These are phyloP conservation scores for Venturiaceae sp. DNA, from an alignment of 2,329 filamentous ascomycete genomes.

Conservation along the genomic window DNA sequence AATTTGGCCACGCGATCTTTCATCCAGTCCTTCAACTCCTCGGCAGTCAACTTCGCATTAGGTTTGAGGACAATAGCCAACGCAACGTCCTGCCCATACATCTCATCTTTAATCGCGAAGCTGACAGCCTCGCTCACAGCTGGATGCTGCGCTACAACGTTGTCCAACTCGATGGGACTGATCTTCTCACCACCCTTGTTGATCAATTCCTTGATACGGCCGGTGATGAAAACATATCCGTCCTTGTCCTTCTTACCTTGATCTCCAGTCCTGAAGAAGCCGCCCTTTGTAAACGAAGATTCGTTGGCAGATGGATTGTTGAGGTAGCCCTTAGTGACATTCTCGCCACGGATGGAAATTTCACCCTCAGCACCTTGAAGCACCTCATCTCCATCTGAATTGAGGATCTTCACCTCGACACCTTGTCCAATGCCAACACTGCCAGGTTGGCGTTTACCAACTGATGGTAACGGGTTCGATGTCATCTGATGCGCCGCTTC, in stretches of 20 bases:
- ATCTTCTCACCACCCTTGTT: slow-evolving; percentile 89
- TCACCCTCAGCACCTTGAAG: slow-evolving; percentile 64
- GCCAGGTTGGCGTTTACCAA: slow-evolving; percentile 65
- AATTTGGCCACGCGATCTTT: slow-evolving; percentile 66
- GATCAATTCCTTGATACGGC: slow-evolving; percentile 89
- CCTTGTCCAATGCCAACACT: slow-evolving; percentile 77
- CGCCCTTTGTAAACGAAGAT: slow-evolving; percentile 60
- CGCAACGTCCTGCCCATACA: slow-evolving; percentile 75
- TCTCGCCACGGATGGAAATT: slow-evolving; percentile 73
- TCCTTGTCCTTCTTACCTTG: slow-evolving; percentile 73
- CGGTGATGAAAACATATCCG: slow-evolving; percentile 77
- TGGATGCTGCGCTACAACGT: slow-evolving; percentile 64
- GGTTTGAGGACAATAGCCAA: slow-evolving; percentile 67
- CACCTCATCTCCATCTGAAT: slow-evolving; percentile 58
- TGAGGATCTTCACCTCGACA: slow-evolving; percentile 70
- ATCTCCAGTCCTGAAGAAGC: slow-evolving; percentile 82
- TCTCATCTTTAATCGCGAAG: slow-evolving; percentile 72
- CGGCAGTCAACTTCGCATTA: slow-evolving; percentile 42
- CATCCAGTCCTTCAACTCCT: slow-evolving; percentile 60
- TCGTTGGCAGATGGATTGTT: slow-evolving; percentile 73
- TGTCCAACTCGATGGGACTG: slow-evolving; percentile 79
- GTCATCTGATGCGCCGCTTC: slow-evolving; percentile 84
- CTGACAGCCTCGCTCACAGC: slow-evolving; percentile 69
- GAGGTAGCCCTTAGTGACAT: slow-evolving; percentile 76
- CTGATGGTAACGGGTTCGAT: slow-evolving; percentile 51